phyloP scores from a whole-genome alignment of 495 filamentous ascomycete genomes.

The Patellaria atrata region DNA sequence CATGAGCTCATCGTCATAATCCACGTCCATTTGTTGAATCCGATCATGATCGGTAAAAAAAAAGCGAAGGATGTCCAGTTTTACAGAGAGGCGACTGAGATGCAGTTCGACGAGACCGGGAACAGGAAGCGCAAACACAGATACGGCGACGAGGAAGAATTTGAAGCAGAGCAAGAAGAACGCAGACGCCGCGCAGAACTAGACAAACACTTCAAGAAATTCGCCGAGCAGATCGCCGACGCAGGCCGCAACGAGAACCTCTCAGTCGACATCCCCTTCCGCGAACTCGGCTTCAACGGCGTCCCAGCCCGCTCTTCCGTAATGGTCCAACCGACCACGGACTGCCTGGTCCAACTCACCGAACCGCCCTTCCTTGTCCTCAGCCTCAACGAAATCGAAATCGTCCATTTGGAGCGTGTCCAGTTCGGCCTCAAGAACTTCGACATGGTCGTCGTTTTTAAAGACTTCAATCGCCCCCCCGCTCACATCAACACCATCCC shows the following conservation, averaged over 20 bases:
- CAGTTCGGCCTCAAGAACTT: slow-evolving; percentile 99
- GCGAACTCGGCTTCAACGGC: slow-evolving; percentile 91
- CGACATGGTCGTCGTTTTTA: slow-evolving; percentile 94
- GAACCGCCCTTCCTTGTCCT: slow-evolving; percentile 94
- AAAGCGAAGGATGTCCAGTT: slow-evolving; percentile 99
- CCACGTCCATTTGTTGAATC: slow-evolving; percentile 92
- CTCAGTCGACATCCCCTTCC: slow-evolving; percentile 89
- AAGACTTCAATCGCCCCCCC: slow-evolving; percentile 78
- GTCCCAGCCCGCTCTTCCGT: slow-evolving; percentile 93
- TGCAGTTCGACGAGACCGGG: slow-evolving; percentile 97
- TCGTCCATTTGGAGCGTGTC: slow-evolving; percentile 91
- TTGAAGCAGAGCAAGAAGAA: slow-evolving; percentile 96
- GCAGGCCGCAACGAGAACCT: slow-evolving; percentile 67
- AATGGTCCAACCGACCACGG: slow-evolving; percentile 86
- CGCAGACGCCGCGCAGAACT: slow-evolving; percentile 76
- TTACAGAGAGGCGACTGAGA: slow-evolving; percentile 94
- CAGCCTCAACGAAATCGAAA: slow-evolving; percentile 87
- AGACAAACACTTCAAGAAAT: slow-evolving; percentile 88
- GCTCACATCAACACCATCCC: slow-evolving; percentile 97
- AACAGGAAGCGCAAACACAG: slow-evolving; percentile 94
- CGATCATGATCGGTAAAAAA: slow-evolving; percentile 96
- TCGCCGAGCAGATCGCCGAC: slow-evolving; percentile 94
- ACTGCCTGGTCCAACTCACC: slow-evolving; percentile 94
- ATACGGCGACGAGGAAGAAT: slow-evolving; percentile 98
- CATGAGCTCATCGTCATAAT: slow-evolving; percentile 97